These are phyloP conservation scores for Chlorella variabilis DNA, from an alignment of 163 green algal genomes.

Conservation along the genomic window DNA sequence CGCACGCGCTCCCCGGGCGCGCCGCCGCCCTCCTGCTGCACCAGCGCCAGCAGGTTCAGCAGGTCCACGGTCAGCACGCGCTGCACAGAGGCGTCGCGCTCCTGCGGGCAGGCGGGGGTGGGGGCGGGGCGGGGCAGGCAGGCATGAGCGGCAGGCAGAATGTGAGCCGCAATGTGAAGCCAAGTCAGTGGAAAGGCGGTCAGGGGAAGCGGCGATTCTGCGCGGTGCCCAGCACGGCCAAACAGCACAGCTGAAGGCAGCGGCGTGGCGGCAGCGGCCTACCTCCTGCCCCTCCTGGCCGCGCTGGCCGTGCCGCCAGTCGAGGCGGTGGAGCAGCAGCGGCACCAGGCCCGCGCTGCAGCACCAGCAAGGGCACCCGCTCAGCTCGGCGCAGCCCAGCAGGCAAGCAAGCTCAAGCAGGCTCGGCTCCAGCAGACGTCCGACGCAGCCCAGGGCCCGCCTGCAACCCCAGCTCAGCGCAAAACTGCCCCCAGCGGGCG, in stretches of 20 bases:
- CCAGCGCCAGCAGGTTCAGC: conserved; percentile 69
- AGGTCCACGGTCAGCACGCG: conserved; percentile 83
- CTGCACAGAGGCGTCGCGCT: conserved; percentile 68
- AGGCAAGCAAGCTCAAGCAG: too few relatives aligned
- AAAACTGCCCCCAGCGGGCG: too few relatives aligned
- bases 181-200: too few relatives aligned
- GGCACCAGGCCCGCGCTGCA: conserved; percentile 27
- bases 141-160: too few relatives aligned
- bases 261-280: not conserved
- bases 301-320: not conserved
- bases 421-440: too few relatives aligned
- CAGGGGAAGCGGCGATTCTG: not conserved
- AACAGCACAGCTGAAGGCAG: too few relatives aligned
- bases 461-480: too few relatives aligned
- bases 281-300: conserved; percentile 32
- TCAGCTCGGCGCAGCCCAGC: too few relatives aligned
- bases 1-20: conserved; percentile 50
- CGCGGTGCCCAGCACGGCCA: not conserved
- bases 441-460: too few relatives aligned
- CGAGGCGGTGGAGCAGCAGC: conserved; percentile 4
- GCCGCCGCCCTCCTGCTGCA: conserved; percentile 33
- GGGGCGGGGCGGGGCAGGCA: not conserved
- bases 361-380: too few relatives aligned
- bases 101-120: conserved; percentile 29
- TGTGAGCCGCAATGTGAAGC: not conserved